Conservation (phyloP, 1,284 basidiomycete genomes). For the Crocinoboletus sp. region DNA sequence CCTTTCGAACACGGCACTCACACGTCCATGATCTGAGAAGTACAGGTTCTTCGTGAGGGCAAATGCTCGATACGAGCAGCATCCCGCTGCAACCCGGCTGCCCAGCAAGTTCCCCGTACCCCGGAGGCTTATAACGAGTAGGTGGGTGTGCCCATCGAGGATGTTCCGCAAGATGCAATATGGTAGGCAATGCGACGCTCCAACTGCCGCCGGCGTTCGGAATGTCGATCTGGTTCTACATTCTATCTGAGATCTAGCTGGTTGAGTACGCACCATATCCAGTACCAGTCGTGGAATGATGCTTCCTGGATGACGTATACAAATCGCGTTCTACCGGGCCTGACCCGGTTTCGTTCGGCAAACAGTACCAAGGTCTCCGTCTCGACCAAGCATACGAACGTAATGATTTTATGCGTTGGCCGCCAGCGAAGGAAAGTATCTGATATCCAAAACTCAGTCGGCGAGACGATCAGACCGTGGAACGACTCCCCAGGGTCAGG, state of each 20-base stretch:
- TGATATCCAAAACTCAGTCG: slow-evolving; percentile 13
- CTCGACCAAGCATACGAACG: slow-evolving; percentile 18
- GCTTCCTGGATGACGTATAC: slow-evolving; percentile 17
- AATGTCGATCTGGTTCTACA: background rate
- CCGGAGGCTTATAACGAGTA: background rate
- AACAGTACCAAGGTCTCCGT: slow-evolving; percentile 11
- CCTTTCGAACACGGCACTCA: background rate
- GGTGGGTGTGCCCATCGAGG: slow-evolving; percentile 4
- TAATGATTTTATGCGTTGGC: slow-evolving; percentile 5
- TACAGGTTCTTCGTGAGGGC: slow-evolving; percentile 9
- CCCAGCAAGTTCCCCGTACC: slow-evolving; percentile 13
- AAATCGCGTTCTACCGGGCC: slow-evolving; percentile 22
- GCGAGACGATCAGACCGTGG: slow-evolving; percentile 16
- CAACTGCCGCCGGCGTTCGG: slow-evolving; percentile 9
- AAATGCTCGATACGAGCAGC: slow-evolving; percentile 15
- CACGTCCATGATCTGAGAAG: slow-evolving; percentile 2
- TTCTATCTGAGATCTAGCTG: background rate
- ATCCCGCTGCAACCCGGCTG: slow-evolving; percentile 6
- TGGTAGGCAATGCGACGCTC: slow-evolving; percentile 14
- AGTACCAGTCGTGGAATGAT: slow-evolving; percentile 14
- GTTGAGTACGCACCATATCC: background rate
- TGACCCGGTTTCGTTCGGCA: slow-evolving; percentile 23
- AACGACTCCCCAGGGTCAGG: slow-evolving; percentile 13
- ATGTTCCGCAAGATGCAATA: slow-evolving; percentile 11
- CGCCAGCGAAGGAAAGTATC: slow-evolving; percentile 1